These are phyloP conservation scores for Mucor mucedo DNA, from an alignment of 371 early-diverging fungal species.

Conservation along the genomic window DNA sequence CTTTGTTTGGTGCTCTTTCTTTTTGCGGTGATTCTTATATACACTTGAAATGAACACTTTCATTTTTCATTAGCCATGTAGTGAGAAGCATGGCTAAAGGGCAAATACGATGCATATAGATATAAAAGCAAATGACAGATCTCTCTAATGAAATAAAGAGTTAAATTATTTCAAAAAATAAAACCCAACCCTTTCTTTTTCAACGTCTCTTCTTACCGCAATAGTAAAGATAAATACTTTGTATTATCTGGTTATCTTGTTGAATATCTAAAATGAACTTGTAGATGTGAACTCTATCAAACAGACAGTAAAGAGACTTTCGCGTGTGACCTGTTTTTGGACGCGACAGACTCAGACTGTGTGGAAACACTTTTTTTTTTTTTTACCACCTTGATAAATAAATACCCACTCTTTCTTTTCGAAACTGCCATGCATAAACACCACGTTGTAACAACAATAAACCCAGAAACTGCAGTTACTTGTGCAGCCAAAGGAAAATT, in stretches of 20 bases:
- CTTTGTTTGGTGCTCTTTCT: neutral
- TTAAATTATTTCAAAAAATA: too few relatives aligned
- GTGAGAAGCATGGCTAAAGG: too few relatives aligned
- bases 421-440: slow-evolving; percentile 4
- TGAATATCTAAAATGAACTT: too few relatives aligned
- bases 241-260: too few relatives aligned
- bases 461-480: slow-evolving; percentile 16
- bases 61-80: neutral
- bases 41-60: slow-evolving; percentile 10
- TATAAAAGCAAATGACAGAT: too few relatives aligned
- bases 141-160: too few relatives aligned
- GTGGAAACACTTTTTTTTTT: neutral
- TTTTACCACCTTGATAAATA: neutral
- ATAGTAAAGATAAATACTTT: too few relatives aligned
- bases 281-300: too few relatives aligned
- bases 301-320: too few relatives aligned
- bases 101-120: too few relatives aligned
- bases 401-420: neutral
- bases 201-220: too few relatives aligned
- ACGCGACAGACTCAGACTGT: neutral
- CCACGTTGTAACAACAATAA: slow-evolving; percentile 26
- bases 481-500: slow-evolving; percentile 56
- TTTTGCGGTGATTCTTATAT: slow-evolving; percentile 3
- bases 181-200: too few relatives aligned
- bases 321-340: neutral